Evolutionary conservation across 1,284 basidiomycete genomes (phyloP), one percentile per base, ranked within the genome.

Genomic region (Caloboletus firmus): DNA sequence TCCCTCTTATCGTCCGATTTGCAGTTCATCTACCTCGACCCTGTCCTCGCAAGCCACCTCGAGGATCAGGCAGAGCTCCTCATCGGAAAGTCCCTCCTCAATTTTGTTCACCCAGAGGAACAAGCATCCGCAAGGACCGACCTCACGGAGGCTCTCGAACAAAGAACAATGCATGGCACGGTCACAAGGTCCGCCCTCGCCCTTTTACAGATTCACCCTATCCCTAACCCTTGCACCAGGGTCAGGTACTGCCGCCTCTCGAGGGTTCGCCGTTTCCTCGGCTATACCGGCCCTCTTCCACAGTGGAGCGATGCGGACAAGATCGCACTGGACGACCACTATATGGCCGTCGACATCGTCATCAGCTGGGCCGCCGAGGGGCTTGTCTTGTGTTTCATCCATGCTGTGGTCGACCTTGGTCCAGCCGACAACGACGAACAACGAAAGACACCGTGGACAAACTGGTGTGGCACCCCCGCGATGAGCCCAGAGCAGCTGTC

Each of bases 281-380:
- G 88, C 50, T 79, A 84, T 69, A 69, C 75, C 15, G 85, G 83
- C 1, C 77, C 80, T 13, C 66, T 68, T 35, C 68, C 76, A 17
- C 68, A 75, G 10, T 90, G 85, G 79, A 67, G 73, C 37, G 87
- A 89, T 54, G 84, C 82, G 2, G 81, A 86, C 55, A 84, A 85
- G 66, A 81, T 90, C 58, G 78, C 84, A 11, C 72, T 89, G 41
- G 90, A 96, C 74, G 76, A 78, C 41, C 79, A 93, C 66, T 98
- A 93, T 70, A 85, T 95, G 77, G 85, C 89, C 4, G 83, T 95
- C 59, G 93, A 98, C 72, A 82, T 99, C 62, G 93, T 96, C 62
- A 88, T 97, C 67, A 98, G 95, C 73, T 94, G 91, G 87, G 93
- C 93, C 48, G 93, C 91, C 24, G 88, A 95, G 52, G 91, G 89